Base-by-base conservation (phyloP, 2,329 filamentous ascomycete genomes). In the Fusarium verrucosum region DNA sequence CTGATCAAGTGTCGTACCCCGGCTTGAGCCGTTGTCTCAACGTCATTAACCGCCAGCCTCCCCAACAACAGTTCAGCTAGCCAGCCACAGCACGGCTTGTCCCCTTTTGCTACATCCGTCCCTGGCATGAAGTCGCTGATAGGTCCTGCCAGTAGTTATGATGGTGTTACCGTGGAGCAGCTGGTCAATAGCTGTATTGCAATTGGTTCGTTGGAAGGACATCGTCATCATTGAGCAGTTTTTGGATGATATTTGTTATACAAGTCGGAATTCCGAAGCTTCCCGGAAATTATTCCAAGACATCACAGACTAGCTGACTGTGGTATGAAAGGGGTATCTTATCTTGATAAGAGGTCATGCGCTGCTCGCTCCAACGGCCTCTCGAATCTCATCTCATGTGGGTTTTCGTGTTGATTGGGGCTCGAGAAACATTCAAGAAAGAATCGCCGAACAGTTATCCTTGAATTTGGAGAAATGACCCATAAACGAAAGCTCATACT, bases 11-110 rank as follows among this genome's bases (percentile, higher is more conserved):
- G 6, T 37, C 16, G 2, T 7, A 9, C 14, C 7, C 11, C 9
- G 10, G 36, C 5, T 11, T 35, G 20, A 3, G 2, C 28, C 10
- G 8, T 4, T 25, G 11, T n/a, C 17, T 10, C 16, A 33, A 32
- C 45, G 36, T 37, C 45, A 55, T 52, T 14, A 5, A 20, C 19
- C 16, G 20, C 33, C 19, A 4, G 14, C 3, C 23, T 23, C 25
- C 23, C 23, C 8, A 14, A 30, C 20, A 37, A 52, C 13, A 14
- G 10, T 35, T 25, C 22, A 30, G 30, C 30, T 17, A 5, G 23
- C 3, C 9, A 23, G 30, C 52, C 28, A 37, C 52, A 46, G 28
- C 30, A 55, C 30, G 52, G 46, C 46, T 25, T 36, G 30, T 26
- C 17, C 43, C 20, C 22, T 2, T 10, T 20, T 25, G n/a, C 28